These are phyloP conservation scores for Tillandsia fasciculata DNA, from an alignment of 176 grass and related monocot species.

Conservation along the genomic window DNA sequence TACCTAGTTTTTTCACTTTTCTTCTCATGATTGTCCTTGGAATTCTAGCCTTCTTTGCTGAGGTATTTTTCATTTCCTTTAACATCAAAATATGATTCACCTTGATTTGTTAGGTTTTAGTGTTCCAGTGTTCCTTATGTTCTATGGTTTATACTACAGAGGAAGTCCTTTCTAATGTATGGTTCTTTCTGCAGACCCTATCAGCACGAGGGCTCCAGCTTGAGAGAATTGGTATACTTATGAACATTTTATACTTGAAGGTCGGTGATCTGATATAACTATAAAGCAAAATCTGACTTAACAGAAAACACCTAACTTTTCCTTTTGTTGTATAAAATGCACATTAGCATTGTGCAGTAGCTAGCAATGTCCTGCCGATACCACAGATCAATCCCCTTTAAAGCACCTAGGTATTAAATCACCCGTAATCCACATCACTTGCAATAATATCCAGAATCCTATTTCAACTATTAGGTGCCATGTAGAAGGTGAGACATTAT, in stretches of 20 bases:
- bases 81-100: not conserved
- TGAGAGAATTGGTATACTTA: conserved; percentile 9
- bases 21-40: not conserved
- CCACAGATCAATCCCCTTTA: too few species aligned
- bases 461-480: too few species aligned
- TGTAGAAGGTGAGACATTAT: too few species aligned
- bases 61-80: conserved; percentile 4
- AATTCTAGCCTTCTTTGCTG: conserved; percentile 2
- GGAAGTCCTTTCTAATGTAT: not conserved
- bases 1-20: not conserved
- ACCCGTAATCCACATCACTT: too few species aligned
- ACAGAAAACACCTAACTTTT: too few species aligned
- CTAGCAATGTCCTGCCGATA: too few species aligned
- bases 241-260: conserved; percentile 23
- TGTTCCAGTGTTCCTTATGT: not conserved
- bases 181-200: conserved; percentile 11
- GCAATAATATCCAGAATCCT: too few species aligned
- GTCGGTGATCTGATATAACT: conserved; percentile 8
- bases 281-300: not conserved
- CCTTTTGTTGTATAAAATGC: too few species aligned
- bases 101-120: not conserved
- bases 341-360: too few species aligned
- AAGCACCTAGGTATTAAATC: too few species aligned
- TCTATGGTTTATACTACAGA: not conserved
- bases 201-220: conserved; percentile 20